Conservation (phyloP, 768 basidiomycete species). For the Boletus barrowsii region DNA sequence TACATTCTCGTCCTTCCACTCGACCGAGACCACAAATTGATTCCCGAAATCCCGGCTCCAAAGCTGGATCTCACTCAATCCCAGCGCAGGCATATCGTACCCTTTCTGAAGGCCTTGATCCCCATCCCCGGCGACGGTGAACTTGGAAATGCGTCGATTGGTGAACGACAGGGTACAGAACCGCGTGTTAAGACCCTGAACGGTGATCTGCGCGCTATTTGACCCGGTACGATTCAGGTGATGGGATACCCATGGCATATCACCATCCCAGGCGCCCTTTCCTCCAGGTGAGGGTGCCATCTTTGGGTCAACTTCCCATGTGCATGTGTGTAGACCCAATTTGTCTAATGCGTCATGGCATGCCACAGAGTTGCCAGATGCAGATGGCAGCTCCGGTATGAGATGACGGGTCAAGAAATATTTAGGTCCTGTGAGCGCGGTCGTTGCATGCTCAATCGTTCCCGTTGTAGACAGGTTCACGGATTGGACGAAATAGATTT, state of each 20-base stretch:
- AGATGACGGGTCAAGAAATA: slow-evolving; percentile 43
- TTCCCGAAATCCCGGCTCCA: slow-evolving; percentile 63
- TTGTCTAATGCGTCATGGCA: slow-evolving; percentile 29
- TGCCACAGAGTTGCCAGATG: slow-evolving; percentile 33
- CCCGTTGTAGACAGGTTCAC: slow-evolving; percentile 41
- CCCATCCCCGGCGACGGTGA: slow-evolving; percentile 38
- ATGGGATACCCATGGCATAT: slow-evolving; percentile 42
- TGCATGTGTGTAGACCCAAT: slow-evolving; percentile 45
- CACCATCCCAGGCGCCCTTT: neutral
- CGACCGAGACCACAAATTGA: slow-evolving; percentile 50
- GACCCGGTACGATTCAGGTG: slow-evolving; percentile 39
- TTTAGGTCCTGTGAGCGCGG: slow-evolving; percentile 44
- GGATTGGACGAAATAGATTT: slow-evolving; percentile 67
- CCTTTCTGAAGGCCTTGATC: slow-evolving; percentile 39
- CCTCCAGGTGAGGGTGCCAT: slow-evolving; percentile 40
- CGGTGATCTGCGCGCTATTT: slow-evolving; percentile 44
- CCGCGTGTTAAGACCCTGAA: slow-evolving; percentile 61
- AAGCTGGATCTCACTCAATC: slow-evolving; percentile 43
- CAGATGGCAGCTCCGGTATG: slow-evolving; percentile 52
- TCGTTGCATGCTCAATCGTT: slow-evolving; percentile 34
- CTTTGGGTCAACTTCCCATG: slow-evolving; percentile 41
- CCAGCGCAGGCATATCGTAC: slow-evolving; percentile 36
- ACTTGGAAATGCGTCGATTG: slow-evolving; percentile 39
- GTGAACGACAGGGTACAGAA: slow-evolving; percentile 62
- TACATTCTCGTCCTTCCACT: slow-evolving; percentile 37